phyloP scores from a whole-genome alignment of 371 early-diverging fungal genomes.

The Rhizopus delemar region DNA sequence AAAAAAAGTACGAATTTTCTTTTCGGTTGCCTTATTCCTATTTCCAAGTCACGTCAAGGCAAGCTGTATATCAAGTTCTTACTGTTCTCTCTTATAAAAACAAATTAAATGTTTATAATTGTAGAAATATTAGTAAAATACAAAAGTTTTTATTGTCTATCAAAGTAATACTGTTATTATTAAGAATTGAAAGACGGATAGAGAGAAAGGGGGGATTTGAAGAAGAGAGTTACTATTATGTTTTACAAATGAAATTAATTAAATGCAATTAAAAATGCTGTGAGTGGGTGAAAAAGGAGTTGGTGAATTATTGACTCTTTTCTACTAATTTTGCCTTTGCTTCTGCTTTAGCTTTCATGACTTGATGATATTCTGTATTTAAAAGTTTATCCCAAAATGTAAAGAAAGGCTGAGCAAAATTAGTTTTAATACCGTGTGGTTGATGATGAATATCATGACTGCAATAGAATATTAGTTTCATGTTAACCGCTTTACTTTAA shows the following conservation, averaged over 20 bases:
- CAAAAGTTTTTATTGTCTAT: too few relatives aligned
- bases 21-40: background rate
- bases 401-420: constrained; percentile 69
- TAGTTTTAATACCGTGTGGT: constrained; percentile 58
- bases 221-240: constrained; percentile 1
- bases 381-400: constrained; percentile 72
- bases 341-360: constrained; percentile 26
- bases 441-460: constrained; percentile 67
- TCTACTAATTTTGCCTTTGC: constrained; percentile 11
- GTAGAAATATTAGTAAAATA: background rate
- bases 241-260: constrained; percentile 1
- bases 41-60: background rate
- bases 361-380: constrained; percentile 43
- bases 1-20: background rate
- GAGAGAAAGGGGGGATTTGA: background rate
- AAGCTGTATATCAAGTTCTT: background rate
- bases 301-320: background rate
- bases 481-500: background rate
- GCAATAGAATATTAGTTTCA: background rate
- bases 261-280: constrained; percentile 4
- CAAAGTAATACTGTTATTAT: too few relatives aligned
- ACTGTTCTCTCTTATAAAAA: background rate
- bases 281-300: background rate
- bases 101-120: background rate
- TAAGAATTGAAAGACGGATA: background rate